Evolutionary conservation across 2,329 filamentous ascomycete genomes (phyloP), one percentile per base, ranked within the genome.

Genomic region (Setomelanomma holmii): DNA sequence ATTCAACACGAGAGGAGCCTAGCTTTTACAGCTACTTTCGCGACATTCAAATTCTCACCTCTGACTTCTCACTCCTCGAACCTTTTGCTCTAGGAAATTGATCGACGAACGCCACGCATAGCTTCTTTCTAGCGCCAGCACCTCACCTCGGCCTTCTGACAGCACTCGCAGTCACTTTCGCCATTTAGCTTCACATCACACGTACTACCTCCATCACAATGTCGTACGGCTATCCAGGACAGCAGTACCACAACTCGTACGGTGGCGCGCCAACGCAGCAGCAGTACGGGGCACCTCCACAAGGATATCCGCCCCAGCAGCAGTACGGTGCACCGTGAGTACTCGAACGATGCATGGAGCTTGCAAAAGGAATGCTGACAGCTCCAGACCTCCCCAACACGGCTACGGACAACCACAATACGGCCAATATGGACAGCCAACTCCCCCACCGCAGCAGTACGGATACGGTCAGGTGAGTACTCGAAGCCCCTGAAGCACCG

Each of bases 391-490:
- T 36, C 69, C 70, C 49, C 71, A 71, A 36, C 72, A 75, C 54
- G 72, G 72, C 22, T 76, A 77, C 52, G 72, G 71, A 36, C 75
- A 75, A 35, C 76, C 75, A 12, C 75, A 75, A 53, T 76, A 75
- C 50, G 71, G 73, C 45, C 64, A 64, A 53, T 75, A 75, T 47
- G 70, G 72, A 22, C 69, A 73, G 35, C 62, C 66, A 23, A 72
- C 74, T 34, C 72, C 75, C 27, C 77, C 77, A 44, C 76, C 77
- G 40, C 77, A 75, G 42, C 76, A 77, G 47, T 75, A 76, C 45
- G 76, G 76, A 48, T 78, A 78, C 57, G 70, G 76, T 19, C 72
- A 77, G 64, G 75, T 77, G 17, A 38, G 48, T 49, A 19, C 20
- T 14, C 39, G 14, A 6, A 30, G 27, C 12, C 7, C 14, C 5